These are phyloP conservation scores for Phallus indusiatus DNA, from an alignment of 768 basidiomycete genomes.

Conservation along the genomic window DNA sequence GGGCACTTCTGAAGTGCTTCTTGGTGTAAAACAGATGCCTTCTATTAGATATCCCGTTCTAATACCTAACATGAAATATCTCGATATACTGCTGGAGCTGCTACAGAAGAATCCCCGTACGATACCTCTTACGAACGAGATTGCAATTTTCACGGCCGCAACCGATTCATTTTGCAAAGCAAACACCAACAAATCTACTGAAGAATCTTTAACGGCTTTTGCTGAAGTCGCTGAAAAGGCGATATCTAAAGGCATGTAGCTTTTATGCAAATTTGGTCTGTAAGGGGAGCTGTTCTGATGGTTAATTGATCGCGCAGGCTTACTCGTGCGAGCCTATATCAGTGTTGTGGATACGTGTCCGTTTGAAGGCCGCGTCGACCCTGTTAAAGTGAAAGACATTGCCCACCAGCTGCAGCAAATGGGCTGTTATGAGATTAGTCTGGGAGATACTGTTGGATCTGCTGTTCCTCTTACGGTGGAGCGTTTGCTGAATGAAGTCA, in stretches of 20 bases:
- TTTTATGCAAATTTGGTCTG: neutral
- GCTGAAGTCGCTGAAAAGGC: slow-evolving; percentile 56
- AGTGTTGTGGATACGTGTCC: slow-evolving; percentile 81
- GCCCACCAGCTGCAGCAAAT: slow-evolving; percentile 66
- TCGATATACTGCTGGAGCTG: slow-evolving; percentile 56
- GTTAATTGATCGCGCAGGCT: slow-evolving; percentile 15
- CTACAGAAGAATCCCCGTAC: slow-evolving; percentile 30
- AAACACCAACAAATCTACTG: slow-evolving; percentile 71
- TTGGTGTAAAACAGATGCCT: slow-evolving; percentile 40
- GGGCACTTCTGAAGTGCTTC: slow-evolving; percentile 69
- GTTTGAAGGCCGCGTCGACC: slow-evolving; percentile 71
- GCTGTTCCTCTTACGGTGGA: slow-evolving; percentile 65
- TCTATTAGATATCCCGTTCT: slow-evolving; percentile 70
- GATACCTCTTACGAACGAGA: slow-evolving; percentile 62
- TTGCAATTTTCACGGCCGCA: slow-evolving; percentile 83
- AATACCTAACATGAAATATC: slow-evolving; percentile 69
- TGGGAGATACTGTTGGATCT: slow-evolving; percentile 88
- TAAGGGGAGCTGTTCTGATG: neutral
- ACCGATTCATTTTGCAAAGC: slow-evolving; percentile 80
- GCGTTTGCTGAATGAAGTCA: slow-evolving; percentile 62
- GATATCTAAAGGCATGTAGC: slow-evolving; percentile 26
- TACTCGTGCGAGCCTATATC: slow-evolving; percentile 77
- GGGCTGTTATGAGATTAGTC: slow-evolving; percentile 90
- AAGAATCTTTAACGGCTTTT: slow-evolving; percentile 59
- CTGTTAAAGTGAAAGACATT: slow-evolving; percentile 54